Evolutionary conservation across 257 asterid genomes (phyloP).

Genomic region (Plantago elongata): DNA sequence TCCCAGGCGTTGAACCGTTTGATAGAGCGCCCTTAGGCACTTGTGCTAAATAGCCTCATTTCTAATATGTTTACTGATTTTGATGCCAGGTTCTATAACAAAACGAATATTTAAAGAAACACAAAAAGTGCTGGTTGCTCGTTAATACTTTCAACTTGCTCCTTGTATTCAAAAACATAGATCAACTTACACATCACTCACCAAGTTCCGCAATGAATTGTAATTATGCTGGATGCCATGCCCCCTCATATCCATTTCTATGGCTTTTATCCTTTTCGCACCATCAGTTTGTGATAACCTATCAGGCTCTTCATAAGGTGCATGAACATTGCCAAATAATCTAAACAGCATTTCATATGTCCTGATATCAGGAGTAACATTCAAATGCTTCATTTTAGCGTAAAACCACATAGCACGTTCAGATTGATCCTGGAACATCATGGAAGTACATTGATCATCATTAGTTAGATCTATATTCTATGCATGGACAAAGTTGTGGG

Average conservation of each 20-base stretch:
- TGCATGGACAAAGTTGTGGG: too few species aligned
- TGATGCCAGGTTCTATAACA: not conserved
- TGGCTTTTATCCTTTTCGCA: conserved; percentile 61
- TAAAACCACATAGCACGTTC: conserved; percentile 62
- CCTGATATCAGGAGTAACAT: conserved; percentile 56
- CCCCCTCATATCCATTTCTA: conserved; percentile 79
- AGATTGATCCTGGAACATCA: conserved; percentile 69
- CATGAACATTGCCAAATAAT: conserved; percentile 72
- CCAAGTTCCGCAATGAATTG: conserved; percentile 62
- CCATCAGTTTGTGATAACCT: conserved; percentile 58
- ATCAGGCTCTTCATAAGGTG: conserved; percentile 65
- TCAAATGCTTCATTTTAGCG: conserved; percentile 53
- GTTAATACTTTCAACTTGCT: not conserved
- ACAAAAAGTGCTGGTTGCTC: not conserved
- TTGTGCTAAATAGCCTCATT: too few species aligned
- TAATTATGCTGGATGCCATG: conserved; percentile 73
- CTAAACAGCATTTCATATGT: conserved; percentile 72
- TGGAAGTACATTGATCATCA: conserved; percentile 16
- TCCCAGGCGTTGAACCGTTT: too few species aligned
- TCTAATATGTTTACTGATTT: too few species aligned
- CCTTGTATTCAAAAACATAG: conserved; percentile 1
- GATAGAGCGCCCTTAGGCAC: too few species aligned
- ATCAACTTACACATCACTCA: conserved; percentile 29
- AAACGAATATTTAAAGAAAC: not conserved
- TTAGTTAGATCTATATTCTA: too few species aligned